Evolutionary conservation across 129 eudicot species (phyloP).

Genomic region (Artemisia tridentata): DNA sequence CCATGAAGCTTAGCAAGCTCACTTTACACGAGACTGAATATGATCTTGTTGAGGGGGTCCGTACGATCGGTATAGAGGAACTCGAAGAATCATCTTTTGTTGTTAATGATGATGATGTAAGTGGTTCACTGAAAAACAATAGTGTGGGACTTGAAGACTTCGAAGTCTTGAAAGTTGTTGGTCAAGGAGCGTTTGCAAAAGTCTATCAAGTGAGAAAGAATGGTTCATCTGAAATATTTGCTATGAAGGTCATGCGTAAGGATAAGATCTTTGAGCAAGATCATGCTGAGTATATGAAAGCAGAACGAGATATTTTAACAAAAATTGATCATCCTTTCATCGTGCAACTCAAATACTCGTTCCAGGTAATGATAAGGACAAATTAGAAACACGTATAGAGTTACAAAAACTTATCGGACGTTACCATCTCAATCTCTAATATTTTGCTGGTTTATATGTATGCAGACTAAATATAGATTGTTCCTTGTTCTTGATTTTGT

Average conservation of each 20-base stretch:
- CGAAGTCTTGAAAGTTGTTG: slow-evolving; percentile 53
- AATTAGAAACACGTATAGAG: too few species aligned
- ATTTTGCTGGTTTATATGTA: slow-evolving; percentile 14
- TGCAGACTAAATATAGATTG: slow-evolving; percentile 72
- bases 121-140: slow-evolving; percentile 10
- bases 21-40: slow-evolving; percentile 46
- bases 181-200: slow-evolving; percentile 87
- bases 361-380: slow-evolving; percentile 56
- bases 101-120: slow-evolving; percentile 24
- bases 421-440: slow-evolving; percentile 4
- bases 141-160: slow-evolving; percentile 46
- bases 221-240: slow-evolving; percentile 64
- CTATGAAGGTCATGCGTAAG: slow-evolving; percentile 91
- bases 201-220: slow-evolving; percentile 70
- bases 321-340: slow-evolving; percentile 81
- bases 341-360: slow-evolving; percentile 81
- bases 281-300: slow-evolving; percentile 85
- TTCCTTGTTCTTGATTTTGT: slow-evolving; percentile 81
- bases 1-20: slow-evolving; percentile 42
- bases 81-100: slow-evolving; percentile 25
- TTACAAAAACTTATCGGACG: background rate
- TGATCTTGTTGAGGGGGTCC: slow-evolving; percentile 34
- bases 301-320: slow-evolving; percentile 82
- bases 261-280: slow-evolving; percentile 83
- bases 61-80: slow-evolving; percentile 26